Conservation (phyloP, 371 early-diverging fungal species). For the Mucor irregularis region DNA sequence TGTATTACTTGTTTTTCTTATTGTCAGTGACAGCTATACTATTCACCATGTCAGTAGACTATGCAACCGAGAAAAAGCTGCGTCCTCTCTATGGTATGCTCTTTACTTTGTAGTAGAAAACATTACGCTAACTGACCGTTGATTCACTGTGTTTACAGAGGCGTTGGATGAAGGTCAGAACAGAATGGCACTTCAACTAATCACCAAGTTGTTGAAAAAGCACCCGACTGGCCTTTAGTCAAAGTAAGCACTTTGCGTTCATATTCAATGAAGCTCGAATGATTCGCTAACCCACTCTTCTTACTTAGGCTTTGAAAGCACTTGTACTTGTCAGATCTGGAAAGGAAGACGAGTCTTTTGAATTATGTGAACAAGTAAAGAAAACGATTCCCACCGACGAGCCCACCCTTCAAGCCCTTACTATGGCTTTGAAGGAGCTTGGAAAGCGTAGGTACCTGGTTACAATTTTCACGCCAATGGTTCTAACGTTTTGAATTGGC, state of each 20-base stretch:
- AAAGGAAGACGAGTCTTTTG: conserved; percentile 65
- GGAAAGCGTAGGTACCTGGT: conserved; percentile 49
- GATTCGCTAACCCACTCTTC: not conserved
- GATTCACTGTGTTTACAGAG: conserved; percentile 47
- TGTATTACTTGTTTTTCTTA: not conserved
- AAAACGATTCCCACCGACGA: conserved; percentile 70
- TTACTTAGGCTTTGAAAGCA: conserved; percentile 83
- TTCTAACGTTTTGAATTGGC: too few relatives aligned
- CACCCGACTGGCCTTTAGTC: conserved; percentile 62
- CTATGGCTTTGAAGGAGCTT: conserved; percentile 66
- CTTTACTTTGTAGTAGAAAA: too few relatives aligned
- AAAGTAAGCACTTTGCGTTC: conserved; percentile 46
- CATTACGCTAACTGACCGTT: not conserved
- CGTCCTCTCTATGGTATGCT: conserved; percentile 52
- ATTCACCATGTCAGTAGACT: conserved; percentile 19
- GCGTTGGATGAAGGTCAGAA: conserved; percentile 75
- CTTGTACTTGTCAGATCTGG: conserved; percentile 72
- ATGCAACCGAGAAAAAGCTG: conserved; percentile 46
- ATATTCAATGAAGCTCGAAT: not conserved
- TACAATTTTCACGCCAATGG: too few relatives aligned
- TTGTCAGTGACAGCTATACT: not conserved
- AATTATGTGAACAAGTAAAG: conserved; percentile 73
- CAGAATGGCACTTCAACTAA: conserved; percentile 67
- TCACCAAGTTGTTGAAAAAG: conserved; percentile 75
- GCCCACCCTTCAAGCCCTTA: conserved; percentile 72